Evolutionary conservation across 306 rosid species (phyloP), one percentile per base, ranked within the genome.

Genomic region (Canavalia ensiformis): DNA sequence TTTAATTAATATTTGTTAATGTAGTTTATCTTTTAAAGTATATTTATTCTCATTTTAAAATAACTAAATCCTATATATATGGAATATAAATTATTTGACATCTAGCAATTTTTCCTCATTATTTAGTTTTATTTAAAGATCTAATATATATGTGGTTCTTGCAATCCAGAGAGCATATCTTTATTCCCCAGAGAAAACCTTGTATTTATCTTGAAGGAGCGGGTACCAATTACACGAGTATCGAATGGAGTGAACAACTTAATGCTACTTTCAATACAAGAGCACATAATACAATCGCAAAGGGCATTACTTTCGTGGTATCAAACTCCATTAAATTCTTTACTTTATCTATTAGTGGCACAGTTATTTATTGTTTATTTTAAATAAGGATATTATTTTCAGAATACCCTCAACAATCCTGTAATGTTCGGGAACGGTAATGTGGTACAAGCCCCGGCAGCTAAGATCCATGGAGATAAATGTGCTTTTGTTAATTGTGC

Each of bases 181-280:
- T 0, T 1, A 74, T 87, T 33, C 6, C 51, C 4, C 2, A 0
- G 0, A 3, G 2, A 25, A 79, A 84, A 56, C 46, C 51, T 4
- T 84, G 88, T 80, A 64, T 84, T 55, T 84, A 74, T 69, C 86
- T 87, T 25, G 80, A 87, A 74, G 90, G 90, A 81, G 80, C 69
- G 1, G 86, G 82, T 6, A 73, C 31, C 1, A 8, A 41, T 0
- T 37, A 8, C 6, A 78, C 88, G 0, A 56, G 54, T 41, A 51
- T 84, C 3, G 69, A 87, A 72, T 77, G 82, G 82, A 5, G 70
- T 74, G 65, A 29, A 12, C 68, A 31, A 37, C 4, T 0, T 1
- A 68, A 55, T 50, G 70, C 84, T 3, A 84, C 88, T 49, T 77
- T 87, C 31, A 3, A n/a, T 4, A 2, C 69, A 39, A 11, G 4